Base-by-base conservation (phyloP, 148 eudicot species). In the Rhododendron henanense region DNA sequence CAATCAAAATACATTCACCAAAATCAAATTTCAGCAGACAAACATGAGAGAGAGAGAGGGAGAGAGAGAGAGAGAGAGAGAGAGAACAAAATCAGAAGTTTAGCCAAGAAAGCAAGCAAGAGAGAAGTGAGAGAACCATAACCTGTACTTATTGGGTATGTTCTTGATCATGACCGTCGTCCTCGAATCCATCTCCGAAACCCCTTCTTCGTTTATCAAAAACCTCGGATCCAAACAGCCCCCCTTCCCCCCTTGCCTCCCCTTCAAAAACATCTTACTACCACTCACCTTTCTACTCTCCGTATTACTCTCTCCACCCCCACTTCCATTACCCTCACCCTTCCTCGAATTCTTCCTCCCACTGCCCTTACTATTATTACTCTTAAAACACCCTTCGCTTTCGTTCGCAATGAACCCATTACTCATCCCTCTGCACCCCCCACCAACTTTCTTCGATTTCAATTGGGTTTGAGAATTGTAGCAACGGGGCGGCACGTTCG, bases 141-240 rank as follows among this genome's bases (percentile, higher is more conserved):
- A 96, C 99, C 98, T 96, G 93, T 96, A 96, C 86, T 96, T 96
- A 84, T 96, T 96, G 73, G 99, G 99, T 35, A 96, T 96, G 94
- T 96, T 96, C 86, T 95, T 96, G 85, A 96, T 95, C 99, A 96
- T 96, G 76, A 96, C 93, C 73, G 99, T 96, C 61, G 99, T 95
- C 87, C 99, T 92, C 2, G 85, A 85, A 92, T 96, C 85, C 25
- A 88, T 84, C 28, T 88, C 94, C 48, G 92, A 61, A 25, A 90
- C 88, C 3, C 90, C 92, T 53, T 92, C 98, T 80, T 92, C 98
- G 7, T 92, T 94, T 33, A 96, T 96, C 90, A 94, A 63, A 84
- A 94, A 96, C 45, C 94, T 89, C 2, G 97, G 91, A 82, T 96
- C 98, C 45, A 87, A 69, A 69, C 37, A 91, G 33, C 92, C 90